Conservation (phyloP, 305 asterid species). For the Fraxinus angustifolia region DNA sequence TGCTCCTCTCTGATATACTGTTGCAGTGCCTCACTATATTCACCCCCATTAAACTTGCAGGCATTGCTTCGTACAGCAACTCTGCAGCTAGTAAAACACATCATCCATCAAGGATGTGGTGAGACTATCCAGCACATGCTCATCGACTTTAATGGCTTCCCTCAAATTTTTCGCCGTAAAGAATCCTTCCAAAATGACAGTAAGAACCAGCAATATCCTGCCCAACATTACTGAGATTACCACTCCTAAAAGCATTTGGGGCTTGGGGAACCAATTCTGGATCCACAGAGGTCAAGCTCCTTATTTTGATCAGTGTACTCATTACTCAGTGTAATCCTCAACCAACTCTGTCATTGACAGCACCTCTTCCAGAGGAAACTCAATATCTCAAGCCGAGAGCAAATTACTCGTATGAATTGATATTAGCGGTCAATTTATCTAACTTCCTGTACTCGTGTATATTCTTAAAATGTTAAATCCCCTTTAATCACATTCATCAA, state of each 20-base stretch:
- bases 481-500: constrained; percentile 80
- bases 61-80: constrained; percentile 85
- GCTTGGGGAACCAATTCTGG: constrained; percentile 83
- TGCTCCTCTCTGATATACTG: constrained; percentile 71
- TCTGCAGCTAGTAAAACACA: constrained; percentile 87
- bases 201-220: constrained; percentile 84
- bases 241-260: constrained; percentile 86
- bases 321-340: constrained; percentile 63
- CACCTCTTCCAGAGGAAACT: constrained; percentile 81
- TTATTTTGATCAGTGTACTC: constrained; percentile 77
- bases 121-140: constrained; percentile 81
- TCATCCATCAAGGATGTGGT: constrained; percentile 98
- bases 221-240: constrained; percentile 66
- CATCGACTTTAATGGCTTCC: constrained; percentile 81
- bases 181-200: constrained; percentile 81
- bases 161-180: constrained; percentile 96
- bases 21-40: constrained; percentile 83
- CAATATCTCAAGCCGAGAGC: constrained; percentile 78
- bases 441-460: constrained; percentile 62
- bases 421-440: constrained; percentile 68
- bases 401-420: constrained; percentile 69
- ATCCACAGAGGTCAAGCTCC: constrained; percentile 77
- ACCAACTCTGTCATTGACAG: constrained; percentile 72
- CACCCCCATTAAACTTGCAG: constrained; percentile 73
- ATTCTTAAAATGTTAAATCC: constrained; percentile 72